These are phyloP conservation scores for Teratosphaeriaceae sp. DNA, from an alignment of 2,329 filamentous ascomycete species.

Conservation along the genomic window DNA sequence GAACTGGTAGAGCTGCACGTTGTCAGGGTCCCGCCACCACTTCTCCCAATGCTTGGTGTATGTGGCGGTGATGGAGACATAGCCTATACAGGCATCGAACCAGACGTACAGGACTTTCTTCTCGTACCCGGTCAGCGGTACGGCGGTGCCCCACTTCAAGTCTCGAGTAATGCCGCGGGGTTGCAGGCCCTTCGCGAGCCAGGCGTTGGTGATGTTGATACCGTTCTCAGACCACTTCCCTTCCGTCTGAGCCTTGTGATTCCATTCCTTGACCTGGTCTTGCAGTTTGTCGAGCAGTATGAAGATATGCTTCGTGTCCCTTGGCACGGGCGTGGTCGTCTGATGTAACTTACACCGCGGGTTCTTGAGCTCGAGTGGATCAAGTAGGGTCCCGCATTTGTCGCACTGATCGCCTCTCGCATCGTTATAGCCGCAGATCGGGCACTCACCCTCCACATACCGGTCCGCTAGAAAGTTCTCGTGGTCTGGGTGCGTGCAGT, in stretches of 20 bases:
- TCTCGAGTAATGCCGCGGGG: constrained; percentile 87
- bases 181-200: constrained; percentile 78
- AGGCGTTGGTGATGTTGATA: constrained; percentile 68
- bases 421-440: constrained; percentile 55
- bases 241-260: constrained; percentile 63
- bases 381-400: constrained; percentile 43
- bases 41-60: constrained; percentile 87
- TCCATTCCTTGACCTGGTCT: constrained; percentile 70
- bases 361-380: constrained; percentile 59
- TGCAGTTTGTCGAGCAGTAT: constrained; percentile 81
- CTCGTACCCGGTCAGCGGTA: constrained; percentile 55
- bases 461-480: constrained; percentile 71
- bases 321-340: constrained; percentile 68
- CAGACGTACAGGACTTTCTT: constrained; percentile 86
- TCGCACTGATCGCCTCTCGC: constrained; percentile 50
- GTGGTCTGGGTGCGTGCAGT: constrained; percentile 56
- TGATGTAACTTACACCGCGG: constrained; percentile 92
- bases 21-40: constrained; percentile 88
- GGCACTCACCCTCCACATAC: constrained; percentile 74
- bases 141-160: constrained; percentile 76
- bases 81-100: constrained; percentile 91
- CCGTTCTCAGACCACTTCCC: constrained; percentile 73
- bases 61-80: constrained; percentile 88
- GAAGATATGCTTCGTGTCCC: constrained; percentile 85
- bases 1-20: constrained; percentile 88